Percentiles rank a stretch among this genome's conserved stretches.
phyloP scores from a whole-genome alignment of 2,329 filamentous ascomycete species.

The Zelopaecilomyces penicillatus region DNA sequence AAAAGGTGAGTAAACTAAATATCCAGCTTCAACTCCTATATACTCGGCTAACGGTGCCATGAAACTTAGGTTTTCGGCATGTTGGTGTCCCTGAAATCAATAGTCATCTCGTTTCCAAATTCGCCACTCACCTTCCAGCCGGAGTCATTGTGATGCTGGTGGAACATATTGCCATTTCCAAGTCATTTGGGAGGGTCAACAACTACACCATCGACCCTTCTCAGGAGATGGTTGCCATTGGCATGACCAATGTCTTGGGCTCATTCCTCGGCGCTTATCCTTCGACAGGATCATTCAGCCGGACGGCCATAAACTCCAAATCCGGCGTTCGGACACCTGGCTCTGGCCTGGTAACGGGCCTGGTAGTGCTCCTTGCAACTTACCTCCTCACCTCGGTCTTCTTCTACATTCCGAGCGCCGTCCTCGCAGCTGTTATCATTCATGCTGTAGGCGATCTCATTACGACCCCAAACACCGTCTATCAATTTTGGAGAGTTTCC shows the following conservation, averaged over 20 bases:
- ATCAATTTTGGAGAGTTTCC: constrained; percentile 91
- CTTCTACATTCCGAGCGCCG: constrained; percentile 81
- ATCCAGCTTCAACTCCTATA: neutral
- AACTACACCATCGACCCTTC: constrained; percentile 95
- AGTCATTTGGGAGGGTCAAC: constrained; percentile 92
- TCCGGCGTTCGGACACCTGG: constrained; percentile 88
- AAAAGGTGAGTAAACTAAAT: constrained; percentile 38
- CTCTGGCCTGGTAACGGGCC: constrained; percentile 78
- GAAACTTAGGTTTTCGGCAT: constrained; percentile 59
- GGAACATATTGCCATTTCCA: constrained; percentile 94
- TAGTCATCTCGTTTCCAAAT: constrained; percentile 54
- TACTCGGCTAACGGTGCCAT: constrained; percentile 1
- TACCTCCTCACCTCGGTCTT: constrained; percentile 84
- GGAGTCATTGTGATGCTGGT: constrained; percentile 91
- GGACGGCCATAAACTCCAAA: constrained; percentile 95
- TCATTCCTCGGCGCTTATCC: constrained; percentile 90
- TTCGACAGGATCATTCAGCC: constrained; percentile 89
- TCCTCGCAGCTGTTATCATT: constrained; percentile 83
- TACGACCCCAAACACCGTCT: constrained; percentile 81
- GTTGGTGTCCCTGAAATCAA: constrained; percentile 66
- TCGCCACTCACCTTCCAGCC: constrained; percentile 67
- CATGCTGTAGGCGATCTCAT: constrained; percentile 91
- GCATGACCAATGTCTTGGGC: constrained; percentile 79
- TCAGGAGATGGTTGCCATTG: constrained; percentile 91
- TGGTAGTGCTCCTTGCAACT: constrained; percentile 80